Percentiles rank a stretch among this genome's conserved stretches.
Conservation (phyloP, 371 early-diverging fungal genomes). For the Mucor mucedo region DNA sequence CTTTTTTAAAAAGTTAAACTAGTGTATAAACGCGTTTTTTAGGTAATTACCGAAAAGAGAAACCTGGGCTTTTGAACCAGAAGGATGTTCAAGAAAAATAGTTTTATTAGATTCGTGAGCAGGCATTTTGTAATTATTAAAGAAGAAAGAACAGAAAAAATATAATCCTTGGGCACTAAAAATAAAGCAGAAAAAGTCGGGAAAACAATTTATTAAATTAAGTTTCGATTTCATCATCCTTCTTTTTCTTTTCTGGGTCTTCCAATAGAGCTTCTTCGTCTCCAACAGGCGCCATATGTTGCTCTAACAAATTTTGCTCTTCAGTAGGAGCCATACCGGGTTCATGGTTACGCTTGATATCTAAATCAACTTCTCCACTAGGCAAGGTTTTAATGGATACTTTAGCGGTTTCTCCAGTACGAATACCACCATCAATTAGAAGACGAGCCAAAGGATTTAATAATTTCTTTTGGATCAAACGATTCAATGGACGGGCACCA, state of each 20-base stretch:
- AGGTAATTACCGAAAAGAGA: constrained; percentile 58
- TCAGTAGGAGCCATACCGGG: constrained; percentile 29
- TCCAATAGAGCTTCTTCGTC: constrained; percentile 42
- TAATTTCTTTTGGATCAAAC: constrained; percentile 82
- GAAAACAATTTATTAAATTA: constrained; percentile 15
- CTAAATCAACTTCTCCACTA: constrained; percentile 42
- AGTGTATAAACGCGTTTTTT: constrained; percentile 6
- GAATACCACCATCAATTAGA: constrained; percentile 79
- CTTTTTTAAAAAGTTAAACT: constrained; percentile 17
- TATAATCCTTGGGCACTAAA: not conserved
- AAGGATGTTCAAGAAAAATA: constrained; percentile 50
- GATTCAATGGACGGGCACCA: constrained; percentile 85
- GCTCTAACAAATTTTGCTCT: constrained; percentile 30
- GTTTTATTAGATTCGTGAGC: constrained; percentile 43
- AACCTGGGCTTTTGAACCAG: constrained; percentile 60
- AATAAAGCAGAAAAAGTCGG: not conserved
- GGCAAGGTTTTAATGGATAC: constrained; percentile 36
- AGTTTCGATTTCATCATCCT: constrained; percentile 7
- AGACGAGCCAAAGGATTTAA: constrained; percentile 82
- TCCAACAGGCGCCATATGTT: constrained; percentile 50
- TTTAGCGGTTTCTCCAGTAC: constrained; percentile 67
- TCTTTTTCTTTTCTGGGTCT: constrained; percentile 25
- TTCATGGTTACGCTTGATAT: constrained; percentile 46
- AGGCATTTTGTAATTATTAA: constrained; percentile 37
- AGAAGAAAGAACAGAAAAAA: constrained; percentile 21